Evolutionary conservation across 768 basidiomycete species (phyloP).

Genomic region (Termitomyces sp.): DNA sequence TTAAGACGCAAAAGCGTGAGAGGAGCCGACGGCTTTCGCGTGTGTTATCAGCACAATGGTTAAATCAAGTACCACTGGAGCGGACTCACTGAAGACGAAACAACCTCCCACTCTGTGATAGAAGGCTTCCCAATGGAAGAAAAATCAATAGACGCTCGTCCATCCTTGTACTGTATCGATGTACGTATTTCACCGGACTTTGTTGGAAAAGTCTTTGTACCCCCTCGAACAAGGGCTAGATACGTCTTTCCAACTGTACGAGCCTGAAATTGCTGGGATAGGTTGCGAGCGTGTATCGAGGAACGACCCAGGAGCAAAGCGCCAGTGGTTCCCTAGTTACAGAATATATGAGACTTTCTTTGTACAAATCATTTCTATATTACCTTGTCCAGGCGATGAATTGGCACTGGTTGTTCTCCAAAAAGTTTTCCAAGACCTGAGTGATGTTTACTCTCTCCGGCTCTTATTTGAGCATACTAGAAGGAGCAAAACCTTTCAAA

Average conservation of each 20-base stretch:
- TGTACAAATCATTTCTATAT: neutral
- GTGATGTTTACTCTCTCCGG: neutral
- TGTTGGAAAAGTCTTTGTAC: conserved; percentile 38
- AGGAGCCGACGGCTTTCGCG: conserved; percentile 32
- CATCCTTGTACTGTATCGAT: conserved; percentile 40
- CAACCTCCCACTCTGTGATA: conserved; percentile 53
- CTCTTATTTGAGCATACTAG: neutral
- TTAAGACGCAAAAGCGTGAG: conserved; percentile 54
- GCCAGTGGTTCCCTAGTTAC: conserved; percentile 56
- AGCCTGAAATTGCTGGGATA: conserved; percentile 52
- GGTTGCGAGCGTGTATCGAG: conserved; percentile 34
- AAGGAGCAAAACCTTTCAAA: conserved; percentile 25
- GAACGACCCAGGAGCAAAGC: conserved; percentile 53
- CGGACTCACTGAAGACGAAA: conserved; percentile 51
- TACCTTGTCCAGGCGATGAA: conserved; percentile 71
- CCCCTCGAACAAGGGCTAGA: conserved; percentile 59
- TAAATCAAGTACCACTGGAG: neutral
- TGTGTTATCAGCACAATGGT: conserved; percentile 7
- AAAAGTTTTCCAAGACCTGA: conserved; percentile 18
- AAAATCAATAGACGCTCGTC: conserved; percentile 37
- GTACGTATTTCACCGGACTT: conserved; percentile 38
- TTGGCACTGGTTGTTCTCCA: conserved; percentile 36
- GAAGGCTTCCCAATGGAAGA: conserved; percentile 30
- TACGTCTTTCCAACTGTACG: conserved; percentile 54
- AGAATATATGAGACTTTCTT: neutral